Percentiles rank a stretch among this genome's conserved stretches.
Evolutionary conservation across 306 rosid genomes (phyloP).

Genomic region (Cicer pinnatifidum): DNA sequence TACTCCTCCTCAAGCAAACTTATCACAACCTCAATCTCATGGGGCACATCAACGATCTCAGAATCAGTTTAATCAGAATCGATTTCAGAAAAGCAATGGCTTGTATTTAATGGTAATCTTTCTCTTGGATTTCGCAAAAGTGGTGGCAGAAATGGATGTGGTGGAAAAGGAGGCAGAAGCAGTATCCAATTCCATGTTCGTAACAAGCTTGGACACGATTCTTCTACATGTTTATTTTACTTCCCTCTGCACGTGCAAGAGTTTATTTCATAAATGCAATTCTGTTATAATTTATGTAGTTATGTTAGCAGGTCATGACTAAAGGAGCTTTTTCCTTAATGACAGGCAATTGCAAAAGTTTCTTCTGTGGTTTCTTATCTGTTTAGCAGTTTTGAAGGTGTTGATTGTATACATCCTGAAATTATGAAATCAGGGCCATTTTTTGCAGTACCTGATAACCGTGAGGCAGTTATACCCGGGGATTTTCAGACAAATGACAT

Average conservation of each 20-base stretch:
- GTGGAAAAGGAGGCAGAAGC: not conserved
- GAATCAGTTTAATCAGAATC: not conserved
- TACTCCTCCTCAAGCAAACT: not conserved
- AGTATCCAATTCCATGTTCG: not conserved
- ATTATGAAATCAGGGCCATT: slow-evolving; percentile 51
- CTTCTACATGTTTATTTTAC: slow-evolving; percentile 20
- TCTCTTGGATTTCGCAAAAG: not conserved
- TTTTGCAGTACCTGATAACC: slow-evolving; percentile 49
- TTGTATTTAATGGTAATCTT: slow-evolving; percentile 8
- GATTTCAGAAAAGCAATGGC: not conserved
- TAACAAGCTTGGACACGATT: not conserved
- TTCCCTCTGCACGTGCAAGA: slow-evolving; percentile 15
- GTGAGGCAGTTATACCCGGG: slow-evolving; percentile 42
- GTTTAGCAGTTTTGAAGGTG: slow-evolving; percentile 47
- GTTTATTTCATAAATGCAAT: slow-evolving; percentile 7
- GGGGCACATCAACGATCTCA: not conserved
- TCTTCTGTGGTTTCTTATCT: slow-evolving; percentile 56
- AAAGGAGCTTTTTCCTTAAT: slow-evolving; percentile 41
- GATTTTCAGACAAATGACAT: slow-evolving; percentile 47
- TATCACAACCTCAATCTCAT: not conserved
- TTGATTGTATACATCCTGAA: slow-evolving; percentile 49
- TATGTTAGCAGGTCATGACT: slow-evolving; percentile 45
- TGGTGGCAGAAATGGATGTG: not conserved
- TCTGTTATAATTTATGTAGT: slow-evolving; percentile 32
- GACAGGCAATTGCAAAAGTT: slow-evolving; percentile 67